These are phyloP conservation scores for Clarireedia monteithiana DNA, from an alignment of 2,329 filamentous ascomycete genomes.

Conservation along the genomic window DNA sequence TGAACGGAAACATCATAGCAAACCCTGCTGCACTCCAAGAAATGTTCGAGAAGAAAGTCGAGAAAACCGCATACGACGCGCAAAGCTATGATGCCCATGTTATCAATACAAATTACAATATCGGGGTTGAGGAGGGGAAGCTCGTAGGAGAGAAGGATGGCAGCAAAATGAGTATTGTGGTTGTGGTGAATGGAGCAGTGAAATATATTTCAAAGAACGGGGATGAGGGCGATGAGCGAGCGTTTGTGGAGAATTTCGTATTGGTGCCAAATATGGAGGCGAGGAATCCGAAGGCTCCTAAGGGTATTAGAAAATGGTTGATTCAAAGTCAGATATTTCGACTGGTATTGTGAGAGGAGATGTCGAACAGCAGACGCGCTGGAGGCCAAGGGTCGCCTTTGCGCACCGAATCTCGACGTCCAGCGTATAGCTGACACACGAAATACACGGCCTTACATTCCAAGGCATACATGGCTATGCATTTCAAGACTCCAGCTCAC, in stretches of 20 bases:
- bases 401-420: too few species aligned
- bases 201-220: slow-evolving; percentile 48
- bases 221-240: slow-evolving; percentile 53
- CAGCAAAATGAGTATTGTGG: slow-evolving; percentile 60
- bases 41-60: slow-evolving; percentile 59
- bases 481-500: too few species aligned
- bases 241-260: slow-evolving; percentile 75
- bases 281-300: slow-evolving; percentile 43
- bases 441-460: too few species aligned
- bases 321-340: slow-evolving; percentile 69
- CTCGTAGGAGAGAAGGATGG: slow-evolving; percentile 38
- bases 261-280: slow-evolving; percentile 69
- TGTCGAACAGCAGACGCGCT: too few species aligned
- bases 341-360: slow-evolving; percentile 23
- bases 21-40: slow-evolving; percentile 58
- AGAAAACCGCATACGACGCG: slow-evolving; percentile 58
- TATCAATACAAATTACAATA: slow-evolving; percentile 58
- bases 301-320: slow-evolving; percentile 51
- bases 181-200: slow-evolving; percentile 68
- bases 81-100: slow-evolving; percentile 72
- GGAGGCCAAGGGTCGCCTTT: too few species aligned
- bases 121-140: slow-evolving; percentile 43
- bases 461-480: too few species aligned
- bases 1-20: slow-evolving; percentile 66
- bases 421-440: too few species aligned